phyloP scores from a whole-genome alignment of 176 grass and related monocot genomes.

The Oryza officinalis region DNA sequence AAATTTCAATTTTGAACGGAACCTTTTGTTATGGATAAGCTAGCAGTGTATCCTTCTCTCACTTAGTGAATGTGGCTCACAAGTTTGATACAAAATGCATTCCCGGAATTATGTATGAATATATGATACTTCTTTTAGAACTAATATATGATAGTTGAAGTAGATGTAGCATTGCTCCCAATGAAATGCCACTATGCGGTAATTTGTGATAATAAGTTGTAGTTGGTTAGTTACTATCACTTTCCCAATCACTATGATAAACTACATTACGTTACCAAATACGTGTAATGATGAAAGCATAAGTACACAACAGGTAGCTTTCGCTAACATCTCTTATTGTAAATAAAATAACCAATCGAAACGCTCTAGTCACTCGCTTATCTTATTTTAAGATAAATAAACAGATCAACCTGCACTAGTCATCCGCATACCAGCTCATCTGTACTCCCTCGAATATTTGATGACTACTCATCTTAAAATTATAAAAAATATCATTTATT shows the following conservation, averaged over 20 bases:
- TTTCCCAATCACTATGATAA: not conserved
- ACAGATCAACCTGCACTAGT: too few relatives aligned
- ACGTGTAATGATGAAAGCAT: not conserved
- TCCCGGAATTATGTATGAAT: too few relatives aligned
- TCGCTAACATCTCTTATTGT: not conserved
- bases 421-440: too few relatives aligned
- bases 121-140: not conserved
- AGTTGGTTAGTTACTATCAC: slow-evolving; percentile 23
- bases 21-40: too few relatives aligned
- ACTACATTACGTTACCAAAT: not conserved
- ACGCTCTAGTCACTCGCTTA: not conserved
- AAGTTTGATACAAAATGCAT: too few relatives aligned
- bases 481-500: too few relatives aligned
- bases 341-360: not conserved
- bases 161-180: not conserved
- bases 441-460: too few relatives aligned
- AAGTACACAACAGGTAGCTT: not conserved
- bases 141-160: not conserved
- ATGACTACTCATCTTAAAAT: too few relatives aligned
- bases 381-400: too few relatives aligned
- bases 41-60: too few relatives aligned
- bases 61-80: too few relatives aligned
- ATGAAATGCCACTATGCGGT: not conserved
- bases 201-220: not conserved
- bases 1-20: too few relatives aligned